A percentile compares a stretch with the other conserved stretches of the same genome.
phyloP scores from a whole-genome alignment of 2,329 filamentous ascomycete species.

The Sporothrix euskadiensis region DNA sequence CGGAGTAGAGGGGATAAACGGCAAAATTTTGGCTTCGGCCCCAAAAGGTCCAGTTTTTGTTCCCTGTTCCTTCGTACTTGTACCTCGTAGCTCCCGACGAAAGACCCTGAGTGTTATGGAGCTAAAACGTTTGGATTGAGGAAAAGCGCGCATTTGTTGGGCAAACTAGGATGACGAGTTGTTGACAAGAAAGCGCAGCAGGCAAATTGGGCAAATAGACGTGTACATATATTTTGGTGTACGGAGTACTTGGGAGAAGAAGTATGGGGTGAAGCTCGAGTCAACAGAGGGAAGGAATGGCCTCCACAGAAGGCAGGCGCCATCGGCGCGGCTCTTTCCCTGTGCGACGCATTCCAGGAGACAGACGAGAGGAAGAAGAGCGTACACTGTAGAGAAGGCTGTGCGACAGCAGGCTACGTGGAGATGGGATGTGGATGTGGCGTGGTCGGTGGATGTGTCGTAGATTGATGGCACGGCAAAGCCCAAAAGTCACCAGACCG shows the following conservation, averaged over 20 bases:
- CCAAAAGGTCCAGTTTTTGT: neutral
- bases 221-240: neutral
- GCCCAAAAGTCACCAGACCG: neutral
- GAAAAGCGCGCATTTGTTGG: conserved; percentile 10
- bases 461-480: neutral
- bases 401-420: neutral
- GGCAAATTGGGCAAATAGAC: neutral
- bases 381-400: neutral
- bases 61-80: neutral
- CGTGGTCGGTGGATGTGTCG: too few species aligned
- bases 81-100: neutral
- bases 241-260: neutral
- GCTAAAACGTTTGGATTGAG: neutral
- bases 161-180: neutral
- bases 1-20: neutral
- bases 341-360: neutral
- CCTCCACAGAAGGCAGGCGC: neutral
- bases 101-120: neutral
- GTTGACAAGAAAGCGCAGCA: neutral
- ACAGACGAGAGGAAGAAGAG: neutral
- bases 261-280: neutral
- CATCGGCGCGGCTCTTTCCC: neutral
- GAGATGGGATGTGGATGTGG: neutral
- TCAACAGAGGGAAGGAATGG: neutral
- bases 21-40: conserved; percentile 3